Evolutionary conservation across 78 protist species (phyloP), one percentile per base, ranked within the genome.

Genomic region (Tieghemostelium lacteum): DNA sequence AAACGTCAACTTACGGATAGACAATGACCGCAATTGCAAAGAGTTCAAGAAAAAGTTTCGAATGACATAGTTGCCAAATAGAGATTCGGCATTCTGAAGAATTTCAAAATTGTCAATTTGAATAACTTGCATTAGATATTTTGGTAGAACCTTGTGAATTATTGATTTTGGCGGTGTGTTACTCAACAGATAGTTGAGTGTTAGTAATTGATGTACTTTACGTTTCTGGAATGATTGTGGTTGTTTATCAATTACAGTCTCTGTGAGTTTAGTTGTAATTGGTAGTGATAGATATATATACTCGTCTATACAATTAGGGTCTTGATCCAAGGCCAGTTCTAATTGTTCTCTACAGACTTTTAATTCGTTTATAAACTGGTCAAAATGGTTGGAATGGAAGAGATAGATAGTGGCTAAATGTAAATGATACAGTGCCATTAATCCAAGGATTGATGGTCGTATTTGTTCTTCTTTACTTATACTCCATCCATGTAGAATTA

Each of bases 341-440:
- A 75, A 58, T 62, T 49, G 61, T 37, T 61, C 73, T 16, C 37
- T 42, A 1, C 74, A 72, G 1, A 40, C 31, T 0, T 58, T 34
- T 0, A 63, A 10, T 36, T 75, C 67, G 29, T 37, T 26, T 28
- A 29, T 63, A 39, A 54, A 78, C 24, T 55, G 42, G 2, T 4
- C 33, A 24, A 49, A 45, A 29, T 29, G 50, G 17, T 50, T 28
- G 39, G 58, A 36, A 20, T 33, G 57, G 42, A 78, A 78, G 22
- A 78, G 62, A 52, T 54, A 78, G 36, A 40, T 39, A 20, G 73
- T 78, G 10, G 75, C 88, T 7, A 78, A 33, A n/a, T 78, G 64
- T 0, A 45, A 42, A 36, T 71, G 88, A 16, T 64, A 29, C 64
- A 77, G 62, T 26, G 54, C 73, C 49, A 54, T 40, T 31, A 77